Base-by-base conservation (phyloP, 2,329 filamentous ascomycete species). In the Talaromyces sp. region DNA sequence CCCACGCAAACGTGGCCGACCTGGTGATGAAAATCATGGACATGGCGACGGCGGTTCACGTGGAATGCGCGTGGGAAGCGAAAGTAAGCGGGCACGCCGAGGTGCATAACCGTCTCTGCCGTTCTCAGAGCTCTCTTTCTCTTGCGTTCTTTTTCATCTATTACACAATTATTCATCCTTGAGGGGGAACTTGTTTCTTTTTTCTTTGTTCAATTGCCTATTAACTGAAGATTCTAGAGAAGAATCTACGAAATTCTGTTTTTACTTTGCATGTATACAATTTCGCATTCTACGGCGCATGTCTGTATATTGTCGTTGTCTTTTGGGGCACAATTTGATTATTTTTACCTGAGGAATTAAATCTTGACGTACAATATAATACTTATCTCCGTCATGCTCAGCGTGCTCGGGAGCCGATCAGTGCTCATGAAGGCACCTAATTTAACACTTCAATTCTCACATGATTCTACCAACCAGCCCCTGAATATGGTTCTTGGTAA, bases 61-160 rank as follows among this genome's bases (percentile, higher is more conserved):
- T 45, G 78, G 77, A n/a, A 73, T 72, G 64, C 71, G 79, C n/a
- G 74, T 74, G 68, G 75, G 76, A 14, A 73, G 73, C 63, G 79
- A 81, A 14, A 79, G 70, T 67, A 81, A 81, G 68, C 75, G 79
- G 50, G 72, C 75, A 54, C 76, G 79, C 64, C 75, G 79, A 60
- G 79, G 79, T 58, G 70, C 69, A 31, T 79, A 68, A 76, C 24
- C 3, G 11, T 9, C 52, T 19, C 39, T 14, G 27, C 4, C 24
- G 3, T 37, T 39, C 33, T 39, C 19, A 24, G 35, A n/a, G 13
- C n/a, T 41, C 27, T 2, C 16, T 54, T 33, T 33, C n/a, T 19
- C n/a, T 62, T 43, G 9, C 22, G n/a, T 22, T 31, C 16, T 47
- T 22, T 27, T 24, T 49, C 4, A 16, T 61, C 9, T 27, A 27